Evolutionary conservation across 2,329 filamentous ascomycete genomes (phyloP), one percentile per base, ranked within the genome.

Genomic region (Periconia macrospinosa): DNA sequence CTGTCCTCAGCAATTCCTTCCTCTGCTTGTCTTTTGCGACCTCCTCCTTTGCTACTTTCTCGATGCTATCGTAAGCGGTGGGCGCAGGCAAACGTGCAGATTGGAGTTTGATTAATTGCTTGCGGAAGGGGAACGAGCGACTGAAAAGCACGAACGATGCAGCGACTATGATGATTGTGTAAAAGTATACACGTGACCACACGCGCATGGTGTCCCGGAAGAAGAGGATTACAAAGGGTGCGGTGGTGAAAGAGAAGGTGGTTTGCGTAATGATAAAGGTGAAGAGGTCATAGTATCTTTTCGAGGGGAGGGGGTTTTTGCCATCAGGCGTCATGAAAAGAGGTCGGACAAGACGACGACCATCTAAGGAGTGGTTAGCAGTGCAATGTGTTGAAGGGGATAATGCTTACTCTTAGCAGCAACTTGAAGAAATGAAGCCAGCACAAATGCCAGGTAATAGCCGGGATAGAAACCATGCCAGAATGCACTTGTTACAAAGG

Each of bases 401-500:
- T 37, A 9, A 2, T 15, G 82, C 88, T 72, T 80, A 97, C 92
- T 92, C 80, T 99, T 99, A 51, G 94, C 92, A 17, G 88, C 88
- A 2, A 92, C 97, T 71, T 99, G 94, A 30, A 97, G 84, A 61
- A 99, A 90, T 57, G 91, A 92, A 1, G 90, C 94, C 8, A 97
- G 81, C 41, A 97, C 78, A 67, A 99, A 99, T 6, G 89, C 83
- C 56, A 99, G 77, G 73, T 97, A 97, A 75, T 99, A 99, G 6
- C 94, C 94, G 0, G 94, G 93, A 63, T 96, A 95, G 76, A 99
- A 99, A 30, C 94, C 94, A 69, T 99, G 94, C 94, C 94, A 99
- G 62, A 97, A 88, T 2, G 94, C 93, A 68, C 92, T 96, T 18
- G 94, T 97, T 7, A 86, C 84, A 71, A 99, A 99, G 0, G 94